Percentiles rank a stretch among this genome's conserved stretches.
Conservation (phyloP, 2,329 filamentous ascomycete species). For the Ophiocordyceps australis region DNA sequence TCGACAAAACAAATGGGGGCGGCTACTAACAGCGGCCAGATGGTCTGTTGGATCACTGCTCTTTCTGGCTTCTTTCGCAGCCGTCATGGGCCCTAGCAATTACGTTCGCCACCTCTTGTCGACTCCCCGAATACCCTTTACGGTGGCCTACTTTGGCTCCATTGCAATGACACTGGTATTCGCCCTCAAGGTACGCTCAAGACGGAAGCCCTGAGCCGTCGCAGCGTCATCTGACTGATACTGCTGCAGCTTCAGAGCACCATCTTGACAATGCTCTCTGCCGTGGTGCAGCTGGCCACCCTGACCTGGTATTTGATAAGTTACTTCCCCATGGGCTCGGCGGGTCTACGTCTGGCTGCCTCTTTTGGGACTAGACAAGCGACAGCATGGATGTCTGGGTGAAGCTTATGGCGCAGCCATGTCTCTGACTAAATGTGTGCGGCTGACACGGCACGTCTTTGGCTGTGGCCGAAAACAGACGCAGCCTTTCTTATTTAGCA, state of each 20-base stretch:
- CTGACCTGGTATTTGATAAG: conserved; percentile 88
- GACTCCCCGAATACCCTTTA: conserved; percentile 73
- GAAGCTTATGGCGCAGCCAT: conserved; percentile 2
- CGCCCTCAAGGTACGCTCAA: conserved; percentile 63
- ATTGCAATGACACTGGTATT: conserved; percentile 85
- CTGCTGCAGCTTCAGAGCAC: conserved; percentile 56
- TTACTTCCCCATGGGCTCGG: conserved; percentile 95
- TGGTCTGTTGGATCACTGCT: conserved; percentile 88
- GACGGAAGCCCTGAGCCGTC: too few relatives aligned
- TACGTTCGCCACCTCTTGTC: conserved; percentile 78
- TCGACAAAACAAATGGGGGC: too few relatives aligned
- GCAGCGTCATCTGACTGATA: conserved; percentile 2
- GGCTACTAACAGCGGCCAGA: conserved; percentile 29
- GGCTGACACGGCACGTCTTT: too few relatives aligned
- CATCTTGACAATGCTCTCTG: conserved; percentile 68
- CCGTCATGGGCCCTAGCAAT: conserved; percentile 76
- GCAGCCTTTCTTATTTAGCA: too few relatives aligned
- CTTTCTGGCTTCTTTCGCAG: conserved; percentile 83
- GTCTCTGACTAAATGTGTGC: neutral
- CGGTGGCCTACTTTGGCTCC: conserved; percentile 84
- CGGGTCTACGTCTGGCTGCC: conserved; percentile 70
- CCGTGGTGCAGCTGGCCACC: conserved; percentile 66
- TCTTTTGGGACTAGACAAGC: conserved; percentile 73
- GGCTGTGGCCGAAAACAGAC: too few relatives aligned
- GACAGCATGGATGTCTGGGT: conserved; percentile 75